Evolutionary conservation across 305 asterid species (phyloP).

Genomic region (Solanum hybrid): DNA sequence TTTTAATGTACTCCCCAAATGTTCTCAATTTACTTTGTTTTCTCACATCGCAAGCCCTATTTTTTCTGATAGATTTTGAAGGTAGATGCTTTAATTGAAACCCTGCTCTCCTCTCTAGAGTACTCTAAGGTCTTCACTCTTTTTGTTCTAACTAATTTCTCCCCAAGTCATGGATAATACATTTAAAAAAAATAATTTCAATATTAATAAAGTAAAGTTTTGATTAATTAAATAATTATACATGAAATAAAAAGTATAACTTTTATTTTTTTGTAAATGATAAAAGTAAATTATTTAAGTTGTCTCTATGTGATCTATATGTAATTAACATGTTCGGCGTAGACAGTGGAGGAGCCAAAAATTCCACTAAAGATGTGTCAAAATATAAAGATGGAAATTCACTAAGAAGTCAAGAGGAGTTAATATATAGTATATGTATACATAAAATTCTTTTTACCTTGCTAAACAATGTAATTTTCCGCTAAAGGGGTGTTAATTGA

Average conservation of each 20-base stretch:
- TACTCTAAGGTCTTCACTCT: not conserved
- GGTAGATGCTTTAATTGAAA: not conserved
- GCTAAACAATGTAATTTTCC: not conserved
- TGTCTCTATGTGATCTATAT: not conserved
- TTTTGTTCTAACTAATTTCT: not conserved
- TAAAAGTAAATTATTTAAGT: not conserved
- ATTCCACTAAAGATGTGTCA: not conserved
- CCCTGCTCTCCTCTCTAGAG: not conserved
- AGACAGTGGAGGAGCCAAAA: not conserved
- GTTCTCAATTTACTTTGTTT: not conserved
- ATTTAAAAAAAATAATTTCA: not conserved
- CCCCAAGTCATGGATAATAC: not conserved
- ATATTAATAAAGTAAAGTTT: not conserved
- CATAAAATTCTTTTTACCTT: not conserved
- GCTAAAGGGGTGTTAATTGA: not conserved
- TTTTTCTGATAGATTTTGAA: not conserved
- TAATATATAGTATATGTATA: not conserved
- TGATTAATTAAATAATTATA: not conserved
- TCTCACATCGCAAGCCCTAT: not conserved
- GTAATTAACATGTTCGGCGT: not conserved
- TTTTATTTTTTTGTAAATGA: not conserved
- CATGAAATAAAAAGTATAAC: not conserved
- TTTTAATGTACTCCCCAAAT: not conserved
- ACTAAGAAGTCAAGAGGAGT: not conserved
- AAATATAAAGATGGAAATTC: not conserved